phyloP scores from a whole-genome alignment of 805 yeast species.

The Torulaspora franciscae region DNA sequence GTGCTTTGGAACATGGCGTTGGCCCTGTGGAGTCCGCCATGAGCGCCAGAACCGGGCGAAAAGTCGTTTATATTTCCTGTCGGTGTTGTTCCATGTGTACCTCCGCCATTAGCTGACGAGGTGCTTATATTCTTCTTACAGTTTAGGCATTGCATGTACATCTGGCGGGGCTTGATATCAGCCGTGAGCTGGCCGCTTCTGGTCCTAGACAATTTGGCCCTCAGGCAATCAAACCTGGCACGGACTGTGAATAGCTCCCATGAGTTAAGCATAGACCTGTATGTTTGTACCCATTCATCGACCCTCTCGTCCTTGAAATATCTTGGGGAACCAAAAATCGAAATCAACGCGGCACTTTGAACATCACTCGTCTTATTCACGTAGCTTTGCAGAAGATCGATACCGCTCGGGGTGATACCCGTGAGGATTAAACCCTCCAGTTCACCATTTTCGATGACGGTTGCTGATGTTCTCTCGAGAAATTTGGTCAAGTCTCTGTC shows the following conservation, averaged over 20 bases:
- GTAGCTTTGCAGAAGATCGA: constrained; percentile 76
- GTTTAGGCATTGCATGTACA: constrained; percentile 71
- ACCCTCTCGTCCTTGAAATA: constrained; percentile 71
- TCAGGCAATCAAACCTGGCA: constrained; percentile 78
- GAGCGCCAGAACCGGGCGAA: constrained; percentile 3
- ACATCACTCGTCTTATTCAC: constrained; percentile 86
- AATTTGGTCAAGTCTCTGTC: constrained; percentile 74
- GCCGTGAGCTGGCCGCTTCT: constrained; percentile 45
- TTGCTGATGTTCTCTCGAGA: constrained; percentile 61
- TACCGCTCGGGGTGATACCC: constrained; percentile 84
- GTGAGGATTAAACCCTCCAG: constrained; percentile 86
- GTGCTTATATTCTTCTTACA: constrained; percentile 70
- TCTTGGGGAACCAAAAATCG: constrained; percentile 77
- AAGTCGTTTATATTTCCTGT: constrained; percentile 10
- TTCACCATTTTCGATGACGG: constrained; percentile 74
- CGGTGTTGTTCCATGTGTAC: constrained; percentile 5
- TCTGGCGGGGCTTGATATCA: constrained; percentile 61
- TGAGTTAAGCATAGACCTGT: constrained; percentile 63
- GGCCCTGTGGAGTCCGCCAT: constrained; percentile 4
- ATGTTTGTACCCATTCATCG: constrained; percentile 71
- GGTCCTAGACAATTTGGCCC: constrained; percentile 59
- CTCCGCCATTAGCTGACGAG: background rate
- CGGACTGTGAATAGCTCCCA: constrained; percentile 76
- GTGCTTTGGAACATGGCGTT: constrained; percentile 3
- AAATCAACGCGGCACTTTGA: constrained; percentile 82